Percentiles rank a stretch among this genome's conserved stretches.
phyloP scores from a whole-genome alignment of 768 basidiomycete species.

The Phallus indusiatus region DNA sequence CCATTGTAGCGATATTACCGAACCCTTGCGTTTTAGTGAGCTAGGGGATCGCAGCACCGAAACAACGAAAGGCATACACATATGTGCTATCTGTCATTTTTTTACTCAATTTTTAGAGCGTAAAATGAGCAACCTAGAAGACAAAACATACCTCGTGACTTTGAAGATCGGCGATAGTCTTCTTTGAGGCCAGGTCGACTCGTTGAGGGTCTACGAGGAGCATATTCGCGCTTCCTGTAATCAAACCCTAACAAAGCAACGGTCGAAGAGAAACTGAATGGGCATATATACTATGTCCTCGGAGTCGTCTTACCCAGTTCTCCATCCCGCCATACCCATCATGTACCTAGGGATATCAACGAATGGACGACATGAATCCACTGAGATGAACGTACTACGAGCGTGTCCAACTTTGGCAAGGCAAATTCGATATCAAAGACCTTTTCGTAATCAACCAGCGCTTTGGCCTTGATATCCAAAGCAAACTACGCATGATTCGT shows the following conservation, averaged over 20 bases:
- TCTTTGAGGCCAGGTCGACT: slow-evolving; percentile 63
- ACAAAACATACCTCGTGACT: slow-evolving; percentile 65
- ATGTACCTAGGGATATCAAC: slow-evolving; percentile 35
- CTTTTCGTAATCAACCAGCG: slow-evolving; percentile 82
- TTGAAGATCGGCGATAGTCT: slow-evolving; percentile 64
- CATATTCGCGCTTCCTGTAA: slow-evolving; percentile 80
- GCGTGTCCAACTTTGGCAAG: slow-evolving; percentile 88
- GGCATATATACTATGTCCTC: neutral
- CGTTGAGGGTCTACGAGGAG: slow-evolving; percentile 71
- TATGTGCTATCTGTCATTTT: slow-evolving; percentile 11
- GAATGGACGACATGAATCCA: neutral
- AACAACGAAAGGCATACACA: slow-evolving; percentile 2
- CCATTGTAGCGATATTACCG: slow-evolving; percentile 89
- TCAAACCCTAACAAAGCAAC: slow-evolving; percentile 46
- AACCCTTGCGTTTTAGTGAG: slow-evolving; percentile 38
- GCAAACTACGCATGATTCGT: slow-evolving; percentile 46
- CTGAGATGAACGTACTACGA: slow-evolving; percentile 45
- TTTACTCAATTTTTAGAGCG: neutral
- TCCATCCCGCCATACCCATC: slow-evolving; percentile 91
- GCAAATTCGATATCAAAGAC: slow-evolving; percentile 90
- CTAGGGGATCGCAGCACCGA: neutral
- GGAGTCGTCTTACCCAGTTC: slow-evolving; percentile 60
- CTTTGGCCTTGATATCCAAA: slow-evolving; percentile 74
- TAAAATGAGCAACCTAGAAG: neutral
- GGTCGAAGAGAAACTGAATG: neutral